Evolutionary conservation across 2,329 filamentous ascomycete species (phyloP), one percentile per base, ranked within the genome.

Genomic region (Alternaria sp.): DNA sequence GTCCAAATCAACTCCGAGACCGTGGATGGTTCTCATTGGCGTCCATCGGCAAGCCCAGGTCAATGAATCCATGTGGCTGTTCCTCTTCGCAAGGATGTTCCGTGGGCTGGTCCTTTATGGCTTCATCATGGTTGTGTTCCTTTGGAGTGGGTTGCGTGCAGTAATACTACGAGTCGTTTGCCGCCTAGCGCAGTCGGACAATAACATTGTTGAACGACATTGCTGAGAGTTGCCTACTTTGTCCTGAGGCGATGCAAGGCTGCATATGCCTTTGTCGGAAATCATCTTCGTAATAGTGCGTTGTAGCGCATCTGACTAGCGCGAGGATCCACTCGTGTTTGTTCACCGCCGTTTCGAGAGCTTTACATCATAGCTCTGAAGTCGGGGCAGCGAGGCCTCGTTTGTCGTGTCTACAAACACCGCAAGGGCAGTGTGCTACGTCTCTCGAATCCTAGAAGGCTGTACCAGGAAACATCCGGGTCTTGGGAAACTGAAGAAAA

Each of bases 391-490:
- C 61, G 61, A 68, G 61, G 58, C 57, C 65, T 66, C 52, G 61
- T 62, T 58, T 66, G 68, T 68, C 66, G 68, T 66, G 44, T 68
- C 68, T 74, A 75, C 61, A 65, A 65, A 60, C 66, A 67, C 68
- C 57, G 68, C 65, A 52, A 53, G 66, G 63, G 65, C 71, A 71
- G 64, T 50, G 57, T 42, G 56, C 57, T 55, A 61, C 60, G 60
- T 54, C 42, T 51, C 54, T 62, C 57, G 56, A 55, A 51, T 48
- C 58, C 50, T 54, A 45, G 40, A 39, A 45, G 56, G 56, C 31
- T 45, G 29, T 58, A 56, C 48, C 46, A 50, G 37, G 54, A 56
- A 52, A 24, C 13, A 52, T 55, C 55, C 51, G 31, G 31, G 34
- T 26, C 26, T 33, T 49, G 44, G 37, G n/a, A 55, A 69, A 69